phyloP scores from a whole-genome alignment of 164 flowering plant species.

The Stephania japonica region DNA sequence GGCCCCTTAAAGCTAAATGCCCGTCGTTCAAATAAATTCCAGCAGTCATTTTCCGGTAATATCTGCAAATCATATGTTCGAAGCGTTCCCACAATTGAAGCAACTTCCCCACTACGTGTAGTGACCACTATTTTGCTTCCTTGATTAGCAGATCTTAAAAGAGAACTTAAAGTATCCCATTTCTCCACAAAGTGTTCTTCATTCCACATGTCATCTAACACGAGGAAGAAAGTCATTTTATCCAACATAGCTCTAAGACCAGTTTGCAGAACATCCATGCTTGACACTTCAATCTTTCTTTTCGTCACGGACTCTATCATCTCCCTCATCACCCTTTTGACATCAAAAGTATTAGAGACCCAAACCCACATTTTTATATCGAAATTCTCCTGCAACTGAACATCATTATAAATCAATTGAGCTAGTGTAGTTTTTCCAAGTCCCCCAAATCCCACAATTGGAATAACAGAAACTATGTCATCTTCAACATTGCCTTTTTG shows the following conservation, averaged over 20 bases:
- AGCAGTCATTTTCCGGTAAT: background rate
- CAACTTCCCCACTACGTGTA: background rate
- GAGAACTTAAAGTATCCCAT: background rate
- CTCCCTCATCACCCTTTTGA: background rate
- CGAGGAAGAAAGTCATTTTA: constrained; percentile 3
- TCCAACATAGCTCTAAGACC: background rate
- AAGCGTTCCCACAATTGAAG: background rate
- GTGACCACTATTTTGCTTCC: constrained; percentile 10
- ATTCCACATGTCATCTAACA: constrained; percentile 6
- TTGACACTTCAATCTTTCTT: background rate
- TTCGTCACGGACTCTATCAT: background rate
- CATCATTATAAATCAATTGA: background rate
- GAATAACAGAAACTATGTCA: constrained; percentile 1
- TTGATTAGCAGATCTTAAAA: background rate
- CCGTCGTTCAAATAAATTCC: background rate
- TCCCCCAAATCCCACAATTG: background rate
- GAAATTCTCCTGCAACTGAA: background rate
- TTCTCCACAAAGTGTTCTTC: background rate
- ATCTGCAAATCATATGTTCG: background rate
- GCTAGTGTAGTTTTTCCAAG: constrained; percentile 4
- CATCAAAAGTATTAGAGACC: constrained; percentile 1
- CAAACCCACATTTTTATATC: constrained; percentile 2
- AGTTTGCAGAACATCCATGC: background rate
- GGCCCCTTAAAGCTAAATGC: background rate
- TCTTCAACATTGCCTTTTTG: background rate